These are phyloP conservation scores for Aspergillus luchuensis DNA, from an alignment of 2,329 filamentous ascomycete species.

Conservation along the genomic window DNA sequence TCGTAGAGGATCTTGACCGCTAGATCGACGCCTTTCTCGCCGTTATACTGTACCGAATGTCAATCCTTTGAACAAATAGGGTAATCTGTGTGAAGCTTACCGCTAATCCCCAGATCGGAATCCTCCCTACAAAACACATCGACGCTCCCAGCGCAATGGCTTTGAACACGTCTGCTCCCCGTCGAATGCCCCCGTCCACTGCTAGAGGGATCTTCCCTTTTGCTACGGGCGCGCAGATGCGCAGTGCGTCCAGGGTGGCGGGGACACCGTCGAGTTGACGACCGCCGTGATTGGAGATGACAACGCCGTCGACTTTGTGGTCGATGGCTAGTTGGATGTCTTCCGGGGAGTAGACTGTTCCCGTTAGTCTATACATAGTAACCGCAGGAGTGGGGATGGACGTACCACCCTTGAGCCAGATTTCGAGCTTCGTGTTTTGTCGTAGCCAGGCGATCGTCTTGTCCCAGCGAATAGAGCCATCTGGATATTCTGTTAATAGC, in stretches of 20 bases:
- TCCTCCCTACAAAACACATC: constrained; percentile 27
- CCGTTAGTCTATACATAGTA: background rate
- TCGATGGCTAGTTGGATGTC: constrained; percentile 34
- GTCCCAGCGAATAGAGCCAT: constrained; percentile 48
- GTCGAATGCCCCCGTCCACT: constrained; percentile 31
- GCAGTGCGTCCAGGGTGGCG: constrained; percentile 36
- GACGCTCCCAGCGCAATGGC: constrained; percentile 30
- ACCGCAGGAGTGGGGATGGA: constrained; percentile 16
- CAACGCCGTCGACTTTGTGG: constrained; percentile 32
- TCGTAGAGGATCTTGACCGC: constrained; percentile 26
- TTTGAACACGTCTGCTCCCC: constrained; percentile 34
- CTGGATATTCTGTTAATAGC: constrained; percentile 15
- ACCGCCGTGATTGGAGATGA: constrained; percentile 39
- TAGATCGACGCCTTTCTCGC: constrained; percentile 28
- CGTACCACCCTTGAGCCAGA: constrained; percentile 21
- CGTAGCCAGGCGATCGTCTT: constrained; percentile 51
- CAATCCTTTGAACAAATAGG: background rate
- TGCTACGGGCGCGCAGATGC: constrained; percentile 18
- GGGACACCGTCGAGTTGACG: constrained; percentile 35
- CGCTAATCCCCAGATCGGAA: constrained; percentile 33
- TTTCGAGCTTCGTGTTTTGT: constrained; percentile 48
- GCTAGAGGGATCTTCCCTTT: constrained; percentile 30
- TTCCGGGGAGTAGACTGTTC: constrained; percentile 26
- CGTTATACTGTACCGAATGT: constrained; percentile 20
- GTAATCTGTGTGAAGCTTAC: constrained; percentile 13